A percentile compares a stretch with the other conserved stretches of the same genome.
Evolutionary conservation across 305 asterid genomes (phyloP).

Genomic region (Withania somnifera): DNA sequence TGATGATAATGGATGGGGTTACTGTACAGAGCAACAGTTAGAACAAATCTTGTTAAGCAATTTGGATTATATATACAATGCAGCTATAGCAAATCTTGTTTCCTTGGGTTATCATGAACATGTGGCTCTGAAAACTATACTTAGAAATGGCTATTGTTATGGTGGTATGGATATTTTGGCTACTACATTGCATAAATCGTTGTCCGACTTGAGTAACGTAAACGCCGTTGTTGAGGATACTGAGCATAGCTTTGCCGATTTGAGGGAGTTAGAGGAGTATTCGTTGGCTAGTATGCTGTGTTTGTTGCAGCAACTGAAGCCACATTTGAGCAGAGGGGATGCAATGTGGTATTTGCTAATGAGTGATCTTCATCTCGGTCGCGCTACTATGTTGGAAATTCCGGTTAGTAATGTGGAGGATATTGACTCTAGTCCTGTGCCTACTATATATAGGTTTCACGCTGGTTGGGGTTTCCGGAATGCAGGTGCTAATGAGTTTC

Average conservation of each 20-base stretch:
- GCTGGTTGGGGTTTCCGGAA: conserved; percentile 81
- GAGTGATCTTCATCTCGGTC: conserved; percentile 61
- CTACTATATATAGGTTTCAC: conserved; percentile 69
- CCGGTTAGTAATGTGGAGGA: conserved; percentile 36
- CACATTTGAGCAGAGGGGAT: conserved; percentile 62
- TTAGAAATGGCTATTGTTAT: conserved; percentile 26
- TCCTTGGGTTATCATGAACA: conserved; percentile 24
- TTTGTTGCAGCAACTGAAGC: conserved; percentile 66
- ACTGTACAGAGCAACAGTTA: conserved; percentile 65
- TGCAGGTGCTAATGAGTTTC: conserved; percentile 49
- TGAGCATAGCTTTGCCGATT: conserved; percentile 24
- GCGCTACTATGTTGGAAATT: conserved; percentile 75
- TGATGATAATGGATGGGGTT: conserved; percentile 58
- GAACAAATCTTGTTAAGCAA: conserved; percentile 22
- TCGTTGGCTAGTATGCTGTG: conserved; percentile 62
- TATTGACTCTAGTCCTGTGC: conserved; percentile 39
- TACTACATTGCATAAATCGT: conserved; percentile 48
- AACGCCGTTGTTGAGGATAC: conserved; percentile 25
- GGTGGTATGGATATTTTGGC: conserved; percentile 60
- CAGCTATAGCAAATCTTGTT: conserved; percentile 17
- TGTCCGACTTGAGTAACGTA: conserved; percentile 45
- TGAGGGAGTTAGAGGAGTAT: conserved; percentile 68
- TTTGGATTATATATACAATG: conserved; percentile 18
- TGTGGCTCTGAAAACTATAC: conserved; percentile 20
- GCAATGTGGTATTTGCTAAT: conserved; percentile 80